Evolutionary conservation across 306 rosid species (phyloP).

Genomic region (Lathyrus tuberosus): DNA sequence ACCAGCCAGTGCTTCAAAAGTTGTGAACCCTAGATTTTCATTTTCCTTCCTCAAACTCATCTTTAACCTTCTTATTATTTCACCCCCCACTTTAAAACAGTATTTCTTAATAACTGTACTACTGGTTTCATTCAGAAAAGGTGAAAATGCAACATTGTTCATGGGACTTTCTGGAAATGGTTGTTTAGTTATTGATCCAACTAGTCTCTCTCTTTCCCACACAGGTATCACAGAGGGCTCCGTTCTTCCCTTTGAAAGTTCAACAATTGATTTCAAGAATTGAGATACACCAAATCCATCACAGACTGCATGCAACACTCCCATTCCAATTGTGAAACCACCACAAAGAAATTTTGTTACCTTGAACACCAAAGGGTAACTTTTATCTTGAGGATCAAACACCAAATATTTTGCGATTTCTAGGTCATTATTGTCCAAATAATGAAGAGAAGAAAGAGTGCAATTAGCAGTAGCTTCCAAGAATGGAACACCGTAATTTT

Average conservation of each 20-base stretch:
- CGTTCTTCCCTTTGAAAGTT: conserved; percentile 40
- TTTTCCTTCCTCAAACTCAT: conserved; percentile 23
- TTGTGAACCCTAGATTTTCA: conserved; percentile 35
- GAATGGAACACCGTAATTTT: conserved; percentile 46
- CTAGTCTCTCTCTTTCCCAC: conserved; percentile 53
- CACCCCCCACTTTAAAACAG: neutral
- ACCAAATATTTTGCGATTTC: conserved; percentile 25
- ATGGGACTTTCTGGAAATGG: neutral
- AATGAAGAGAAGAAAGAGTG: conserved; percentile 43
- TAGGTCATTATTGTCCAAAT: conserved; percentile 32
- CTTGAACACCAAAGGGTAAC: conserved; percentile 35
- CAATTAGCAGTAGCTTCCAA: conserved; percentile 43
- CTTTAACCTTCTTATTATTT: conserved; percentile 43
- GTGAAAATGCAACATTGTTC: conserved; percentile 38
- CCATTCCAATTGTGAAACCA: neutral
- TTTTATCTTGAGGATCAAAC: conserved; percentile 16
- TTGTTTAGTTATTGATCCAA: conserved; percentile 9
- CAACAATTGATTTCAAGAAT: conserved; percentile 12
- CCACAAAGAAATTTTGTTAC: conserved; percentile 43
- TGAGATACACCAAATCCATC: neutral
- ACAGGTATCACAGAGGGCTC: conserved; percentile 54
- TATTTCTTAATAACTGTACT: neutral
- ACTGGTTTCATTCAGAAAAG: conserved; percentile 29
- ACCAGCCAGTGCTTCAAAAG: conserved; percentile 40
- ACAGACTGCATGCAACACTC: neutral